Evolutionary conservation across 2,329 filamentous ascomycete genomes (phyloP).

Genomic region (Rutstroemia sp.): DNA sequence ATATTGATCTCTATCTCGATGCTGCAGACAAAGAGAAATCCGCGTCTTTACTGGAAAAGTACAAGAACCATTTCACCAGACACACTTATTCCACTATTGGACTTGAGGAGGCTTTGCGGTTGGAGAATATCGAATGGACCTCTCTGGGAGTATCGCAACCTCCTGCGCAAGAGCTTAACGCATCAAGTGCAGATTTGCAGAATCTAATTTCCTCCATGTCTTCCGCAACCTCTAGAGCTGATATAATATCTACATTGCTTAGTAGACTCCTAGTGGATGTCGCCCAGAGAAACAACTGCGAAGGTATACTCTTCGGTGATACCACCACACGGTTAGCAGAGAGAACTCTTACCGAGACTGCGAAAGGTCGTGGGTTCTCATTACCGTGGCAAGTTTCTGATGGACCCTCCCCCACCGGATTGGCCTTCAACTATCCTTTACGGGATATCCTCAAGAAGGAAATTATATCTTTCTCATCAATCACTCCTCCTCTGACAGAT

Average conservation of each 20-base stretch:
- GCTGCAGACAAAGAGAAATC: slow-evolving; percentile 21
- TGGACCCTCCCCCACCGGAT: slow-evolving; percentile 37
- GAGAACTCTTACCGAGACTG: slow-evolving; percentile 76
- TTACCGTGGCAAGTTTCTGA: slow-evolving; percentile 79
- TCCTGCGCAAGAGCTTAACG: slow-evolving; percentile 10
- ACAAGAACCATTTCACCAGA: slow-evolving; percentile 55
- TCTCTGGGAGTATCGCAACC: slow-evolving; percentile 29
- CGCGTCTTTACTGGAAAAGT: slow-evolving; percentile 32
- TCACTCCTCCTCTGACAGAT: slow-evolving; percentile 43
- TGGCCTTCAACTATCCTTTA: slow-evolving; percentile 64
- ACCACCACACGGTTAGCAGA: slow-evolving; percentile 85
- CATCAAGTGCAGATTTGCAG: slow-evolving; percentile 28
- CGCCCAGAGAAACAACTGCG: slow-evolving; percentile 52
- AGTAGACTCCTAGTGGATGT: slow-evolving; percentile 63
- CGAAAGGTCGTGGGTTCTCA: slow-evolving; percentile 81
- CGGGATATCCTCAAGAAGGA: slow-evolving; percentile 82
- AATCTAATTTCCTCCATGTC: slow-evolving; percentile 51
- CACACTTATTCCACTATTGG: slow-evolving; percentile 56
- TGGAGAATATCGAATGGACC: slow-evolving; percentile 47
- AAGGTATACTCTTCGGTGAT: slow-evolving; percentile 72
- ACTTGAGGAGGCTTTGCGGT: slow-evolving; percentile 53
- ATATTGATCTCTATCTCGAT: slow-evolving; percentile 33
- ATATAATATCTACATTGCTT: slow-evolving; percentile 64
- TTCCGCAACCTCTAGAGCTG: slow-evolving; percentile 67
- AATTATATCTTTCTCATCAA: slow-evolving; percentile 55